Conservation (phyloP, 345 rosid genomes). For the Garcia nutans region DNA sequence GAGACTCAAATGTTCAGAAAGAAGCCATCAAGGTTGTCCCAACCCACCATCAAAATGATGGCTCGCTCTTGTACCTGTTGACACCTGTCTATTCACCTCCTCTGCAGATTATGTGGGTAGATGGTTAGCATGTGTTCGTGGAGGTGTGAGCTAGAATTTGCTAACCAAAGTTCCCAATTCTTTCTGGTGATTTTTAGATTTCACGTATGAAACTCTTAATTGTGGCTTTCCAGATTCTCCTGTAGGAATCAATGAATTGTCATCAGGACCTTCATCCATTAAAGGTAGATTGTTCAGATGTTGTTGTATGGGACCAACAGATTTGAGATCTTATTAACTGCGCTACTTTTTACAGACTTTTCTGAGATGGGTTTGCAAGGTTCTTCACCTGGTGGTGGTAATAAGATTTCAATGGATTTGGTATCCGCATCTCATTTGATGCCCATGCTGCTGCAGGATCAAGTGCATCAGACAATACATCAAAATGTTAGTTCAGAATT, state of each 20-base stretch:
- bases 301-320: conserved; percentile 14
- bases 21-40: conserved; percentile 57
- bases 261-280: conserved; percentile 27
- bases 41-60: conserved; percentile 67
- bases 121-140: conserved; percentile 45
- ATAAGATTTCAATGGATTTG: conserved; percentile 28
- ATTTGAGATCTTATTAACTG: conserved; percentile 8
- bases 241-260: conserved; percentile 21
- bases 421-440: conserved; percentile 27
- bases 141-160: conserved; percentile 46
- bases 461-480: conserved; percentile 30
- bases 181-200: conserved; percentile 10
- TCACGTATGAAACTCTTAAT: conserved; percentile 2
- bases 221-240: conserved; percentile 32
- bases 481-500: conserved; percentile 27
- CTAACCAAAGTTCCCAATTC: conserved; percentile 12
- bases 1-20: conserved; percentile 25
- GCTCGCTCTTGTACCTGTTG: conserved; percentile 67
- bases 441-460: conserved; percentile 34
- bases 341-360: conserved; percentile 37
- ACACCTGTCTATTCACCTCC: conserved; percentile 75
- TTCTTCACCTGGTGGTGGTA: conserved; percentile 27
- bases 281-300: conserved; percentile 32
- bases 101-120: conserved; percentile 47
- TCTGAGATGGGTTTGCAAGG: conserved; percentile 35